These are phyloP conservation scores for Carex littledalei DNA, from an alignment of 176 grass and related monocot species.

Conservation along the genomic window DNA sequence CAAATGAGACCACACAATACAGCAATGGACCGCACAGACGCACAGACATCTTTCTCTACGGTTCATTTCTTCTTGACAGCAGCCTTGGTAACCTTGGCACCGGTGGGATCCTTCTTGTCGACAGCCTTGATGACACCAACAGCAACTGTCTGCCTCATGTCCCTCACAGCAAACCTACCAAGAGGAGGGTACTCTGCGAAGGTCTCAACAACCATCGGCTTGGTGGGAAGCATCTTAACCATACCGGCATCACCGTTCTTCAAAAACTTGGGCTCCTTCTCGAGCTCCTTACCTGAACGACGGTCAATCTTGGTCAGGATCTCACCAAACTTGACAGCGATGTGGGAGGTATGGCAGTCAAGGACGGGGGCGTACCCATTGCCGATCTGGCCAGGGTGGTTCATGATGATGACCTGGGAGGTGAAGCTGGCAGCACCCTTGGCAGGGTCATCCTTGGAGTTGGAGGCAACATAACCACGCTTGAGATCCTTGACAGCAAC, in stretches of 20 bases:
- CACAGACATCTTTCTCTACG: background rate
- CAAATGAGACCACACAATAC: background rate
- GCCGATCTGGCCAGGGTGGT: constrained; percentile 26
- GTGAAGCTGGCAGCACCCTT: constrained; percentile 31
- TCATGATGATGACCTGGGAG: constrained; percentile 30
- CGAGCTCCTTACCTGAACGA: constrained; percentile 23
- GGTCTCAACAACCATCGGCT: constrained; percentile 32
- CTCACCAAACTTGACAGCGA: constrained; percentile 28
- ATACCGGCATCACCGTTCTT: constrained; percentile 23
- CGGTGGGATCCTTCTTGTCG: constrained; percentile 31
- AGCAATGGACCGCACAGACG: background rate
- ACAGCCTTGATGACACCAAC: constrained; percentile 24
- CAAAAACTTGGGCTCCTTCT: constrained; percentile 27
- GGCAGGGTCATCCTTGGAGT: constrained; percentile 27
- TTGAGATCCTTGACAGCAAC: constrained; percentile 32
- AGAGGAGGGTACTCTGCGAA: constrained; percentile 25
- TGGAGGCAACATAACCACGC: constrained; percentile 27
- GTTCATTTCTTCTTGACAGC: constrained; percentile 41
- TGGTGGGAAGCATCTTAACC: constrained; percentile 31
- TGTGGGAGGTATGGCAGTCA: constrained; percentile 19
- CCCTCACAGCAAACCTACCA: constrained; percentile 25
- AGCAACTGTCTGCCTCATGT: constrained; percentile 27
- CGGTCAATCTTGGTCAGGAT: constrained; percentile 25
- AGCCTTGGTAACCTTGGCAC: constrained; percentile 40
- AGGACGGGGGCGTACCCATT: constrained; percentile 17